Base-by-base conservation (phyloP, 2,329 filamentous ascomycete genomes). In the Lecanicillium sp. region DNA sequence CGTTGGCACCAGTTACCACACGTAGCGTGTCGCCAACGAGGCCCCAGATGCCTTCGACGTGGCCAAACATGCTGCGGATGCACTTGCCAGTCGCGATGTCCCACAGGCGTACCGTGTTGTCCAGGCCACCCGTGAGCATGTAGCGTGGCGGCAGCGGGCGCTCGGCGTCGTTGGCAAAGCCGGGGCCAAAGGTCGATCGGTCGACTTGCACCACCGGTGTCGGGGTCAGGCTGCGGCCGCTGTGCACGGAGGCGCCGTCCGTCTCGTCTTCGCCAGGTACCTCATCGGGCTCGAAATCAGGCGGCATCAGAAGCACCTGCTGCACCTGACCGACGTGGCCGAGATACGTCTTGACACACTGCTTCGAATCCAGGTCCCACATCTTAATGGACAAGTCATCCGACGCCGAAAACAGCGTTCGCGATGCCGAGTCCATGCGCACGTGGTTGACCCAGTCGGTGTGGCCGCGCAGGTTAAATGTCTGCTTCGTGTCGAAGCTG, bases 371-470 rank as follows among this genome's bases (percentile, higher is more conserved):
- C 27, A 98, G 70, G 53, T 97, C 90, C 90, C 90, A 96, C 2
- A 98, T 71, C 50, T 88, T 87, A 49, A 94, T 79, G 0, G 85
- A 92, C 55, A 87, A 83, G 58, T 98, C 92, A 56, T 98, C 92
- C 1, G 88, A 96, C 2, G 88, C 88, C 0, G 90, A 95, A 54
- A 97, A 84, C 4, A 97, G 73, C 1, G 89, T 96, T 12, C 87
- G 81, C 9, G 87, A 94, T 2, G 74, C 65, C 0, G 81, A 74
- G 58, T 98, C 88, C 28, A 98, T 77, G 48, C 84, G 83, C 22
- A 97, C 90, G n/a, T 86, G 82, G 61, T 98, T 98, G 52, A 98
- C 89, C 86, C 90, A 97, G 58, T 97, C 89, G 1, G 72, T 78
- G 57, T 98, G 92, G 8, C 89, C 90, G 17, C 81, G 79, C 11